Conservation (phyloP, 257 asterid genomes). For the Nicotiana paniculata region DNA sequence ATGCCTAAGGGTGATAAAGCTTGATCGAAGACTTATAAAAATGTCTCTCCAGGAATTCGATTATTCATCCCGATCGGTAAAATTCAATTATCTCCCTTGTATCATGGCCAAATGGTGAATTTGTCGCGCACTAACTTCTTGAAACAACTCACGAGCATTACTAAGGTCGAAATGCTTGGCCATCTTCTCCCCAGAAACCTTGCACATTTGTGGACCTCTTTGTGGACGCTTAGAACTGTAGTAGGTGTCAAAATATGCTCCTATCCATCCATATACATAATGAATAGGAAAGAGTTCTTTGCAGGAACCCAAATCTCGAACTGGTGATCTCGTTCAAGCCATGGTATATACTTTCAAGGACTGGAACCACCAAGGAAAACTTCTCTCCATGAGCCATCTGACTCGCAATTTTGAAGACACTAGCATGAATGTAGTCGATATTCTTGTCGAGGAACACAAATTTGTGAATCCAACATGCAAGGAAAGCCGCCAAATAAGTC, state of each 20-base stretch:
- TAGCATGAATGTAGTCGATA: neutral
- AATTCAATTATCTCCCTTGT: too few relatives aligned
- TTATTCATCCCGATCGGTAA: too few relatives aligned
- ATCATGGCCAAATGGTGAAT: too few relatives aligned
- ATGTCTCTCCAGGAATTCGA: too few relatives aligned
- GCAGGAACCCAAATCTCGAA: neutral
- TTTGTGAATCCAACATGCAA: neutral
- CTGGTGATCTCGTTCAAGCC: neutral
- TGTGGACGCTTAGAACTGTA: neutral
- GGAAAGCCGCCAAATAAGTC: neutral
- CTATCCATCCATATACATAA: neutral
- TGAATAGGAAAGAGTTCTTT: neutral
- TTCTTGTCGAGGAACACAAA: neutral
- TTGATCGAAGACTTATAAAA: too few relatives aligned
- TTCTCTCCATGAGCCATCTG: neutral
- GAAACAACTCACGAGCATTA: too few relatives aligned
- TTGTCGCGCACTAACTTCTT: too few relatives aligned
- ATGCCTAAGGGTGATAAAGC: too few relatives aligned
- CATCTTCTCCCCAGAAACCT: neutral
- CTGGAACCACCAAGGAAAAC: neutral
- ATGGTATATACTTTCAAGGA: neutral
- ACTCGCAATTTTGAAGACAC: neutral
- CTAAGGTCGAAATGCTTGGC: neutral
- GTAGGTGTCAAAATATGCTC: neutral
- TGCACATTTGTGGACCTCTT: neutral